Evolutionary conservation across 257 asterid genomes (phyloP).

Genomic region (Schizonepeta tenuifolia): DNA sequence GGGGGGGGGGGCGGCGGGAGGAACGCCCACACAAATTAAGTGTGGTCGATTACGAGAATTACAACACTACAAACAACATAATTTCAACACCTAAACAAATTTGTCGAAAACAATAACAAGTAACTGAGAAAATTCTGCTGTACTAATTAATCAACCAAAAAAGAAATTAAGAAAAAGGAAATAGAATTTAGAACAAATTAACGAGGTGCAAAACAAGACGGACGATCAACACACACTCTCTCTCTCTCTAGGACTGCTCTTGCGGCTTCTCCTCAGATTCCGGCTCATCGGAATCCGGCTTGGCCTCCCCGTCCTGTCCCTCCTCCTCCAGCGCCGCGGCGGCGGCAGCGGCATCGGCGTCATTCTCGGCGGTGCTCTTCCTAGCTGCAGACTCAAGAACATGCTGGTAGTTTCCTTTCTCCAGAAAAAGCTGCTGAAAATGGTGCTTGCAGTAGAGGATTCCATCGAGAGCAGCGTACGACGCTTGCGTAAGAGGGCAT

Average conservation of each 20-base stretch:
- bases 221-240: not conserved
- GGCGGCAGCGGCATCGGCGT: conserved; percentile 2
- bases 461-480: conserved; percentile 63
- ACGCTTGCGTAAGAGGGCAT: conserved; percentile 62
- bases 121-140: not conserved
- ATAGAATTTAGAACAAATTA: too few species aligned
- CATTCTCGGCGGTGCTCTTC: conserved; percentile 34
- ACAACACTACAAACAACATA: conserved; percentile 23
- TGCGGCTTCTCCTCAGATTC: conserved; percentile 38
- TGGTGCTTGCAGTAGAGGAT: conserved; percentile 67
- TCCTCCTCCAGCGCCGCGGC: conserved; percentile 5
- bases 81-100: conserved; percentile 1
- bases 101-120: not conserved
- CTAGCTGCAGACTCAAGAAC: conserved; percentile 49
- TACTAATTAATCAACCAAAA: not conserved
- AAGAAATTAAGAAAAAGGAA: not conserved
- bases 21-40: conserved; percentile 19
- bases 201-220: not conserved
- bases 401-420: conserved; percentile 69
- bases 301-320: conserved; percentile 16
- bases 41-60: conserved; percentile 18
- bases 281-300: conserved; percentile 23
- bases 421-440: conserved; percentile 69
- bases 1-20: too few species aligned
- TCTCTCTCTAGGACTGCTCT: conserved; percentile 24